Conservation (phyloP, 805 yeast species). For the Cyberlindnera veronae region DNA sequence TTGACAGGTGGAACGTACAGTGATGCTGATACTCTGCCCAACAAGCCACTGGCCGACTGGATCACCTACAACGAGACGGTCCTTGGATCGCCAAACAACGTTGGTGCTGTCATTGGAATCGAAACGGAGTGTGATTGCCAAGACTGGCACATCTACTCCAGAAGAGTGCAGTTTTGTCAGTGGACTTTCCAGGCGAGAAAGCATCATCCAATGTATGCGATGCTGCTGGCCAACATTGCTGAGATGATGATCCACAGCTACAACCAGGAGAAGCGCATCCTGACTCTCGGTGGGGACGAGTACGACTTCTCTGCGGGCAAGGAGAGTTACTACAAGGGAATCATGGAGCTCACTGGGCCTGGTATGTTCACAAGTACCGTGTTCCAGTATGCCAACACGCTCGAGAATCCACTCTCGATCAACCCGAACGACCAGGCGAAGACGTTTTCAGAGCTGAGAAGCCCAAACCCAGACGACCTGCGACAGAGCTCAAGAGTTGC, state of each 20-base stretch:
- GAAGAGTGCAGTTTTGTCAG: conserved; percentile 60
- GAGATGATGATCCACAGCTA: conserved; percentile 44
- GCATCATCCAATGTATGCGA: conserved; percentile 57
- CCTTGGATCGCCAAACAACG: conserved; percentile 26
- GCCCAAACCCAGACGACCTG: conserved; percentile 11
- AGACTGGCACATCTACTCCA: conserved; percentile 49
- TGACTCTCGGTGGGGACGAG: conserved; percentile 23
- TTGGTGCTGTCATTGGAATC: conserved; percentile 53
- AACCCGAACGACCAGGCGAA: conserved; percentile 15
- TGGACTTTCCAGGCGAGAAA: conserved; percentile 60
- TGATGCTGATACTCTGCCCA: conserved; percentile 50
- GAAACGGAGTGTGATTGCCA: conserved; percentile 52
- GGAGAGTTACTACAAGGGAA: conserved; percentile 58
- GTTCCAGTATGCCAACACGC: conserved; percentile 15
- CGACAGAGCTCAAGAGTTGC: conserved; percentile 9
- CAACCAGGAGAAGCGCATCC: conserved; percentile 26
- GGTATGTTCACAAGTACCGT: conserved; percentile 46
- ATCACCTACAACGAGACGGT: conserved; percentile 34
- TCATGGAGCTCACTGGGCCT: conserved; percentile 51
- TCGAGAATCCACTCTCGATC: conserved; percentile 2
- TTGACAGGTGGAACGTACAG: conserved; percentile 61
- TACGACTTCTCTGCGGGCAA: conserved; percentile 43
- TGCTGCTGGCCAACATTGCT: conserved; percentile 49
- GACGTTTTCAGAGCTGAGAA: conserved; percentile 3
- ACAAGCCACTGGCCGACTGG: conserved; percentile 58